Evolutionary conservation across 495 filamentous ascomycete genomes (phyloP).

Genomic region (Trichoderma parareesei): DNA sequence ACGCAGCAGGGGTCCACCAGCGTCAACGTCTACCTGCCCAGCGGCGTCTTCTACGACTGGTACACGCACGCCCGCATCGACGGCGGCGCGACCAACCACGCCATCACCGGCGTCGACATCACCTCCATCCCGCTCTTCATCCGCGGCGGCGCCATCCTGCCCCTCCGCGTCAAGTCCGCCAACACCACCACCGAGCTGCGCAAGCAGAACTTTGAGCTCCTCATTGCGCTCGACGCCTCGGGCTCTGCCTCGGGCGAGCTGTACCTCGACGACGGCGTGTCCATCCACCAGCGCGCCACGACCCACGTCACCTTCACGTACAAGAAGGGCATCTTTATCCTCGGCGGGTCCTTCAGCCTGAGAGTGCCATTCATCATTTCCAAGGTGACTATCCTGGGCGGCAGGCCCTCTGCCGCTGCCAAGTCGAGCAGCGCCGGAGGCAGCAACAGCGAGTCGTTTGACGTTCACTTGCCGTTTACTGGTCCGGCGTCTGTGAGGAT

Average conservation of each 20-base stretch:
- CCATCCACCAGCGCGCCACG: conserved; percentile 39
- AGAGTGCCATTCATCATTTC: conserved; percentile 41
- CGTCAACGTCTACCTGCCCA: conserved; percentile 64
- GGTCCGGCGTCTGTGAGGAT: conserved; percentile 6
- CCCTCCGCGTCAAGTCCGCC: conserved; percentile 50
- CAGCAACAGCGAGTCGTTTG: conserved; percentile 11
- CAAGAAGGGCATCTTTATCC: conserved; percentile 36
- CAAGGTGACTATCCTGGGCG: conserved; percentile 48
- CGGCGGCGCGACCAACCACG: conserved; percentile 47
- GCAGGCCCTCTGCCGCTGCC: neutral
- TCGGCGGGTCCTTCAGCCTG: conserved; percentile 49
- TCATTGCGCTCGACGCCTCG: conserved; percentile 53
- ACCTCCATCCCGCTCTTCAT: conserved; percentile 68
- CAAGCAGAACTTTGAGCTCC: conserved; percentile 56
- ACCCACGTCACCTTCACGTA: conserved; percentile 49
- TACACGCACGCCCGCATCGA: conserved; percentile 50
- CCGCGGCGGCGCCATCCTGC: conserved; percentile 62
- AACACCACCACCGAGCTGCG: conserved; percentile 66
- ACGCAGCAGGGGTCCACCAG: conserved; percentile 52
- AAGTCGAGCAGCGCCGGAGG: conserved; percentile 6
- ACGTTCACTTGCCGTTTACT: conserved; percentile 11
- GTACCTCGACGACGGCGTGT: conserved; percentile 57
- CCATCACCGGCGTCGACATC: conserved; percentile 45
- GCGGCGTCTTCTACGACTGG: conserved; percentile 74
- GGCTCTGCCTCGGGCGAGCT: conserved; percentile 35